Conservation (phyloP, 129 eudicot species). For the Dittrichia graveolens region DNA sequence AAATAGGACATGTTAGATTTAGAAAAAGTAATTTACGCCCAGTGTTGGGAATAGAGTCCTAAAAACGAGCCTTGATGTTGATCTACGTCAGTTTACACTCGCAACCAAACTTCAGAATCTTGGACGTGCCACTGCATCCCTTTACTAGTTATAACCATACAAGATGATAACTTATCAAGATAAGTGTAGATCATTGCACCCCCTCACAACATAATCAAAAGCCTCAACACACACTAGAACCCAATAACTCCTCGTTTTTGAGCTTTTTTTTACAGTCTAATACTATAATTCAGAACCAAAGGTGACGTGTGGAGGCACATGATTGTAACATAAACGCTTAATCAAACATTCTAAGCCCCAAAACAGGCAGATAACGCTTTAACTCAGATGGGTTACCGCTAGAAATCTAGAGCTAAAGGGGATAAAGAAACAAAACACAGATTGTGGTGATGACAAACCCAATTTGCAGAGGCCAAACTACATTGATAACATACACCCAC, state of each 20-base stretch:
- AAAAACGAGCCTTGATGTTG: not conserved
- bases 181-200: not conserved
- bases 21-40: not conserved
- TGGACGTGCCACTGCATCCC: not conserved
- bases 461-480: not conserved
- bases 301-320: not conserved
- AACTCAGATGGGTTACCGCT: conserved; percentile 3
- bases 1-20: not conserved
- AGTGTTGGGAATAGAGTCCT: conserved; percentile 1
- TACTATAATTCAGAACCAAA: not conserved
- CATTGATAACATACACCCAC: conserved; percentile 2
- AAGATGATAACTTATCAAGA: not conserved
- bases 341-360: conserved; percentile 7
- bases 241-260: not conserved
- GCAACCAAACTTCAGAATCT: not conserved
- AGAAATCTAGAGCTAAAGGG: not conserved
- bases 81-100: not conserved
- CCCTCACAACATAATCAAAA: not conserved
- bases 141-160: too few relatives aligned
- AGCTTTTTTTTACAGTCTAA: not conserved
- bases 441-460: not conserved
- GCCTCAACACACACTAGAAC: conserved; percentile 7
- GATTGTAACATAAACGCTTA: not conserved
- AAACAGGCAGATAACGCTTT: not conserved
- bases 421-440: not conserved